Conservation (phyloP, 495 filamentous ascomycete genomes). For the Xylaria scruposa region DNA sequence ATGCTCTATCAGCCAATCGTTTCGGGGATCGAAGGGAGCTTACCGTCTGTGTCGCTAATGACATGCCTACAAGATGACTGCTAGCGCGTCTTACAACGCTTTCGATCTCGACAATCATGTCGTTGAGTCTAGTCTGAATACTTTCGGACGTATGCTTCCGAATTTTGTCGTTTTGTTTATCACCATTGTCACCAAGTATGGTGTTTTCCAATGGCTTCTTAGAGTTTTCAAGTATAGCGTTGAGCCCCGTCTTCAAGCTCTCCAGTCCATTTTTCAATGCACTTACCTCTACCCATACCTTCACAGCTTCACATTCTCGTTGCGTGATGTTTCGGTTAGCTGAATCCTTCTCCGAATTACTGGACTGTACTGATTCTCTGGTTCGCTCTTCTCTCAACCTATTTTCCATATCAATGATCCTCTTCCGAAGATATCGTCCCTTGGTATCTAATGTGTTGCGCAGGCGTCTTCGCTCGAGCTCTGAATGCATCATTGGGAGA, state of each 20-base stretch:
- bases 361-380: neutral
- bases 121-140: slow-evolving; percentile 18
- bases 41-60: slow-evolving; percentile 26
- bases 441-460: slow-evolving; percentile 19
- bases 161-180: neutral
- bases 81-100: slow-evolving; percentile 14
- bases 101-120: slow-evolving; percentile 28
- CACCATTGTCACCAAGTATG: neutral
- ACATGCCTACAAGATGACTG: slow-evolving; percentile 23
- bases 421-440: slow-evolving; percentile 14
- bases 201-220: neutral
- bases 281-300: slow-evolving; percentile 27
- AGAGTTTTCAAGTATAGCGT: slow-evolving; percentile 4
- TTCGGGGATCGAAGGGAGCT: neutral
- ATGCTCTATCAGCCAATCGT: neutral
- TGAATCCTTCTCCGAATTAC: neutral
- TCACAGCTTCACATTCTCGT: slow-evolving; percentile 22
- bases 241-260: slow-evolving; percentile 16
- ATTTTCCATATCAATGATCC: slow-evolving; percentile 26
- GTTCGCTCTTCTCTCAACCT: neutral
- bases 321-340: slow-evolving; percentile 1
- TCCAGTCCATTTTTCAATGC: slow-evolving; percentile 28
- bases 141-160: neutral
- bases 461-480: slow-evolving; percentile 24
- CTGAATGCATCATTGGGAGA: slow-evolving; percentile 26